Conservation (phyloP, 257 asterid species). For the Pogostemon cablin region DNA sequence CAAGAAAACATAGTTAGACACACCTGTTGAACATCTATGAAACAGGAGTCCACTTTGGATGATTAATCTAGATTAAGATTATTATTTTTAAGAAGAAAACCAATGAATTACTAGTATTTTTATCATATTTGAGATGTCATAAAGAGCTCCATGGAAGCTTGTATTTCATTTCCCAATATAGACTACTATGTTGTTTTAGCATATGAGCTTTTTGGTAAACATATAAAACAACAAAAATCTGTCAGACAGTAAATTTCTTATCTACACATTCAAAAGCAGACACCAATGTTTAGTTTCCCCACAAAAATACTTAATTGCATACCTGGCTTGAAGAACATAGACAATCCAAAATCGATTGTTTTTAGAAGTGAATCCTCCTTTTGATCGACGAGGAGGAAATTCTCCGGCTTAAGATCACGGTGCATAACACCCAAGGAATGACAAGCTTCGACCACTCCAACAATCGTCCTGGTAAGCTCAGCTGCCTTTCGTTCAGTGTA, state of each 20-base stretch:
- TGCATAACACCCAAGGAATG: conserved; percentile 97
- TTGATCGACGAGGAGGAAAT: conserved; percentile 81
- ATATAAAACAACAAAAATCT: neutral
- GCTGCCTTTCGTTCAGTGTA: conserved; percentile 95
- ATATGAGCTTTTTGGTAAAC: neutral
- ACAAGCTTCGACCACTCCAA: conserved; percentile 96
- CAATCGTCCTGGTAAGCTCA: conserved; percentile 90
- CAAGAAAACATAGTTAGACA: conserved; percentile 13
- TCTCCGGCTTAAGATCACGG: conserved; percentile 97
- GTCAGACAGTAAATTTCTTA: neutral
- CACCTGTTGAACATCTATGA: neutral
- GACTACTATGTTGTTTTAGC: neutral
- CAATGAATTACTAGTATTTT: neutral
- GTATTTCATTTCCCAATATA: neutral
- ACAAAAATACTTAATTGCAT: neutral
- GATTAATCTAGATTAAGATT: conserved; percentile 8
- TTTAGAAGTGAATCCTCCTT: conserved; percentile 91
- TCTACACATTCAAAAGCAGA: neutral
- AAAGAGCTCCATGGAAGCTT: neutral
- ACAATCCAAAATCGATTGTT: conserved; percentile 91
- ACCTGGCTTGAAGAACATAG: conserved; percentile 97
- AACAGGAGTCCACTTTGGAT: neutral
- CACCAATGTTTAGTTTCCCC: too few species aligned
- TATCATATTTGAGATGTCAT: neutral
- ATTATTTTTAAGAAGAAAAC: neutral